phyloP scores from a whole-genome alignment of 768 basidiomycete genomes.

The Mycena sanguinolenta region DNA sequence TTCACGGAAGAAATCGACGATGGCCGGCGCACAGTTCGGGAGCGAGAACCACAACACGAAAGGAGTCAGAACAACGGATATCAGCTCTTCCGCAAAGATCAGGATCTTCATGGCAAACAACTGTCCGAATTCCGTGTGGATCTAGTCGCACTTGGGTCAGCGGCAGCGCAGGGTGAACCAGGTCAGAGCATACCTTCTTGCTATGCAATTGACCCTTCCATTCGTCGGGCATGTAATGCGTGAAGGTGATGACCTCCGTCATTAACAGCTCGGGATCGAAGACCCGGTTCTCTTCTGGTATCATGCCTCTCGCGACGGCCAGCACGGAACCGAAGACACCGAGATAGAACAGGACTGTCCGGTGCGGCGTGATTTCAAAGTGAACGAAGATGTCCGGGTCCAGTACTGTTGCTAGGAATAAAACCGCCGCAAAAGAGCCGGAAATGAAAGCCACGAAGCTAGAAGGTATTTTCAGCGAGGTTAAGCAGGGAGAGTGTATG shows the following conservation, averaged over 20 bases:
- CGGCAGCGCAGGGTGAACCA: background rate
- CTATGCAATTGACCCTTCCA: slow-evolving; percentile 94
- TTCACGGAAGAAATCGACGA: slow-evolving; percentile 98
- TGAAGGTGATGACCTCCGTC: slow-evolving; percentile 92
- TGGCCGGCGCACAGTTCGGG: slow-evolving; percentile 88
- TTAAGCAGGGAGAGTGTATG: background rate
- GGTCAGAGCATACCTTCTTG: slow-evolving; percentile 70
- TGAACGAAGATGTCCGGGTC: slow-evolving; percentile 95
- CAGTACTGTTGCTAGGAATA: slow-evolving; percentile 90
- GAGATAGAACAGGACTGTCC: slow-evolving; percentile 95
- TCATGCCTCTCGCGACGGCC: slow-evolving; percentile 93
- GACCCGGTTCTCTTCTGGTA: slow-evolving; percentile 93
- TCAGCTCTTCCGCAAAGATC: slow-evolving; percentile 88
- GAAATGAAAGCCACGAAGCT: slow-evolving; percentile 97
- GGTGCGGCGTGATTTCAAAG: slow-evolving; percentile 94
- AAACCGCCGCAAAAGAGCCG: slow-evolving; percentile 96
- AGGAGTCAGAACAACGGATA: slow-evolving; percentile 94
- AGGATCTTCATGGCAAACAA: slow-evolving; percentile 94
- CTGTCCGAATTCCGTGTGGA: slow-evolving; percentile 91
- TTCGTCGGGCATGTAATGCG: slow-evolving; percentile 95
- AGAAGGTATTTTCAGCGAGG: slow-evolving; percentile 4
- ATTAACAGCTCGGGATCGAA: slow-evolving; percentile 95
- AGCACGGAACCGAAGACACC: slow-evolving; percentile 89
- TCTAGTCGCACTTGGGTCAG: slow-evolving; percentile 58
- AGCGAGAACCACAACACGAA: slow-evolving; percentile 95